Base-by-base conservation (phyloP, 2,329 filamentous ascomycete species). In the Cladosporium velox region DNA sequence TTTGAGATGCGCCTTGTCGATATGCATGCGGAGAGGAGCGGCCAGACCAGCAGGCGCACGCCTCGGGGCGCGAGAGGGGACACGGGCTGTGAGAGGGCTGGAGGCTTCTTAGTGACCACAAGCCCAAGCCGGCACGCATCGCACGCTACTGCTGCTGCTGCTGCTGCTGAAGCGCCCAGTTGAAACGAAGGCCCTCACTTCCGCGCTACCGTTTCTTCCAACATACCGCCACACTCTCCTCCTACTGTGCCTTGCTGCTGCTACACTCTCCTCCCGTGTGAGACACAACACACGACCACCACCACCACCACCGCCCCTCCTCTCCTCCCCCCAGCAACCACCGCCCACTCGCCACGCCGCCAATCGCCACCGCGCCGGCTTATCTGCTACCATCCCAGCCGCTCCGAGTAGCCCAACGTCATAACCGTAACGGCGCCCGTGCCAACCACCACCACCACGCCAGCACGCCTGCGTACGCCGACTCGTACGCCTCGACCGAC, bases 211-310 rank as follows among this genome's bases (percentile, higher is more conserved):
- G 18, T 44, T 47, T 21, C 41, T 47, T 47, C n/a, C n/a, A 3
- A 21, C 41, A 47, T 47, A 47, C 41, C 41, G 41, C 41, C n/a
- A 47, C 41, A 47, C 41, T 47, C 15, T 12, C 7, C 41, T 47
- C 6, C n/a, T 47, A 3, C 41, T 21, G 41, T 47, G n/a, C 41
- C 41, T 47, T 47, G 41, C 41, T 47, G 28, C 24, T 55, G 18
- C 41, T 30, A n/a, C 35, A 18, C 58, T 60, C 11, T 4, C 8
- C 41, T 15, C 8, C 32, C 6, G n/a, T 26, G 7, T 60, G 58
- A 60, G 58, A 60, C 58, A 60, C 58, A 60, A 60, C 41, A 60
- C 58, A 49, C 58, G 38, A 51, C 58, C 28, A 32, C 26, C 28
- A 30, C 38, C 38, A 34, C 32, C 34, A 35, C 34, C 12, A 35